Evolutionary conservation across 176 grass and related monocot species (phyloP).

Genomic region (Zoysia japonica): DNA sequence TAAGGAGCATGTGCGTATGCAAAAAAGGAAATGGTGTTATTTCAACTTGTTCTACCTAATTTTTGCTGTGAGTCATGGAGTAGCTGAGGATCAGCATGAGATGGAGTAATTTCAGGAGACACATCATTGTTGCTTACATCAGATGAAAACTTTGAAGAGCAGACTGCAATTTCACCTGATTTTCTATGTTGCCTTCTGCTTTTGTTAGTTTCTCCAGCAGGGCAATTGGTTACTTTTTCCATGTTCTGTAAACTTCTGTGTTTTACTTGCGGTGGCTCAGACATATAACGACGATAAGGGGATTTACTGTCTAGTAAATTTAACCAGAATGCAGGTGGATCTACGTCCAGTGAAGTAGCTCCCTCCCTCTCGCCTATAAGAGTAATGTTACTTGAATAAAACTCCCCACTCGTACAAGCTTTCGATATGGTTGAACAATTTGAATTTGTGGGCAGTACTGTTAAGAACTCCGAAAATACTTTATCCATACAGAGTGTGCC

Average conservation of each 20-base stretch:
- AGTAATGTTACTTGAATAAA: conserved; percentile 71
- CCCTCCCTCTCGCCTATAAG: conserved; percentile 67
- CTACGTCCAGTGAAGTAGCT: conserved; percentile 51
- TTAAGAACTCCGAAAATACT: conserved; percentile 57
- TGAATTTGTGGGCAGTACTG: conserved; percentile 31
- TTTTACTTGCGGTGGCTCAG: conserved; percentile 46
- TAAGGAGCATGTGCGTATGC: conserved; percentile 18
- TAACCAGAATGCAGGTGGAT: conserved; percentile 69
- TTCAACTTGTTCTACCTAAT: conserved; percentile 29
- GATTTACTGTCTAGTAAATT: conserved; percentile 66
- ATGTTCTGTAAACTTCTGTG: conserved; percentile 46
- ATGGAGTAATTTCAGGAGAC: conserved; percentile 35
- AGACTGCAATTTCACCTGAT: conserved; percentile 25
- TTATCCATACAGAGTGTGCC: conserved; percentile 39
- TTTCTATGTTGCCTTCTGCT: conserved; percentile 53
- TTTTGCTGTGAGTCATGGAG: conserved; percentile 8
- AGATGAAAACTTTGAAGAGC: conserved; percentile 34
- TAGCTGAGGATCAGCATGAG: conserved; percentile 16
- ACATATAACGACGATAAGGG: conserved; percentile 43
- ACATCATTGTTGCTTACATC: conserved; percentile 28
- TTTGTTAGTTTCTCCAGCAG: conserved; percentile 49
- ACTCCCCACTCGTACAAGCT: conserved; percentile 56
- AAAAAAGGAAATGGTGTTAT: conserved; percentile 23
- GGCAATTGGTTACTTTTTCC: conserved; percentile 30
- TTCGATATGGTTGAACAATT: conserved; percentile 36